phyloP scores from a whole-genome alignment of 2,329 filamentous ascomycete genomes.

The Penicillium capsulatum region DNA sequence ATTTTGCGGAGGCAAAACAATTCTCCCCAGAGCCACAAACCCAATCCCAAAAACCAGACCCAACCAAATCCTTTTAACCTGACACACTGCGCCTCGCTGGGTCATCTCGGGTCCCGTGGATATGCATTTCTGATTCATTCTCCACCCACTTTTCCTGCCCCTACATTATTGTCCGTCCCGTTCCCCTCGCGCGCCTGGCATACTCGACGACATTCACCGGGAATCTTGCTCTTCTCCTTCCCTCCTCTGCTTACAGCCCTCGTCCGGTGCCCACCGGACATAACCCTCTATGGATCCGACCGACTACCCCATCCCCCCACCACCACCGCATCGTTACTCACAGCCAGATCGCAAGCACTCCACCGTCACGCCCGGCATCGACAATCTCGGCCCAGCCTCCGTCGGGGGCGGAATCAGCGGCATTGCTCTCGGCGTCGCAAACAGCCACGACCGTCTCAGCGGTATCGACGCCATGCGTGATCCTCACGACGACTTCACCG shows the following conservation, averaged over 20 bases:
- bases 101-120: slow-evolving; percentile 10
- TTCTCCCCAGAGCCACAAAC: neutral
- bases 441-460: slow-evolving; percentile 61
- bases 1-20: neutral
- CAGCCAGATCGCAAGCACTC: slow-evolving; percentile 34
- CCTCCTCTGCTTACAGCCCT: neutral
- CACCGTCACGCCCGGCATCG: slow-evolving; percentile 57
- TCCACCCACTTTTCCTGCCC: neutral
- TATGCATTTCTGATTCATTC: slow-evolving; percentile 7
- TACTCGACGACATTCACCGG: too few species aligned
- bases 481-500: slow-evolving; percentile 19
- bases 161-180: slow-evolving; percentile 3
- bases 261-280: slow-evolving; percentile 1
- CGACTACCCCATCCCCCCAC: slow-evolving; percentile 14
- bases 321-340: slow-evolving; percentile 22
- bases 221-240: neutral
- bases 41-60: slow-evolving; percentile 1
- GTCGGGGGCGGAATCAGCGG: slow-evolving; percentile 63
- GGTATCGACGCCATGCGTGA: slow-evolving; percentile 57
- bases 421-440: slow-evolving; percentile 63
- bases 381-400: slow-evolving; percentile 62
- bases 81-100: slow-evolving; percentile 8
- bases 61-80: slow-evolving; percentile 1
- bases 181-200: too few species aligned
- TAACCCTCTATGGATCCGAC: neutral